These are phyloP conservation scores for Cyclotella sp. DNA, from an alignment of 108 stramenopile genomes.

Conservation along the genomic window DNA sequence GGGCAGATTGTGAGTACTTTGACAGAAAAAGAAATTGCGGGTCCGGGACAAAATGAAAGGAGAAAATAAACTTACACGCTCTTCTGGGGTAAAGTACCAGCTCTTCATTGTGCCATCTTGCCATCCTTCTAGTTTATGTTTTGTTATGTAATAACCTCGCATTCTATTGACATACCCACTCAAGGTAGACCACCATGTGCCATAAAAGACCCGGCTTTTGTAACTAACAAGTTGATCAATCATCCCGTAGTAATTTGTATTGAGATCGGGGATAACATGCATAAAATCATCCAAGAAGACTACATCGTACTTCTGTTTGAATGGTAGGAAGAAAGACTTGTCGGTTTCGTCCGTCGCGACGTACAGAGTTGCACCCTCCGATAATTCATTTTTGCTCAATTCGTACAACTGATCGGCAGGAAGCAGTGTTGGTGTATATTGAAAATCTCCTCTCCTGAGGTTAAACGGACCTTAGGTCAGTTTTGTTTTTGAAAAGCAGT, in stretches of 20 bases:
- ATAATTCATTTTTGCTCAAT: slow-evolving; percentile 52
- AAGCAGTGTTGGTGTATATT: slow-evolving; percentile 55
- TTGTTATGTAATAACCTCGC: slow-evolving; percentile 61
- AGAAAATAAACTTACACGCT: slow-evolving; percentile 10
- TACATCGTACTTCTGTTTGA: slow-evolving; percentile 49
- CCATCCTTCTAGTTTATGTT: slow-evolving; percentile 56
- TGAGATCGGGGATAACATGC: slow-evolving; percentile 67
- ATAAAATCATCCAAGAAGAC: slow-evolving; percentile 60
- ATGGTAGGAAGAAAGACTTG: slow-evolving; percentile 69
- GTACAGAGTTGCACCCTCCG: slow-evolving; percentile 60
- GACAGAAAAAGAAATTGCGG: neutral
- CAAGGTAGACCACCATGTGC: slow-evolving; percentile 61
- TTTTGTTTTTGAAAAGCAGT: neutral
- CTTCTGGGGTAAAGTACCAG: slow-evolving; percentile 55
- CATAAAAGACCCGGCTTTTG: slow-evolving; percentile 53
- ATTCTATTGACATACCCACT: slow-evolving; percentile 65
- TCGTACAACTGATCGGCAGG: slow-evolving; percentile 53
- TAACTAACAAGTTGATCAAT: slow-evolving; percentile 63
- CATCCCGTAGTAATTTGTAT: slow-evolving; percentile 78
- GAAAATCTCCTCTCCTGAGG: slow-evolving; percentile 69
- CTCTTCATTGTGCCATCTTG: slow-evolving; percentile 64
- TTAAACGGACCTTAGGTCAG: neutral
- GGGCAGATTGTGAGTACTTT: neutral
- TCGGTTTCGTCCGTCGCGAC: slow-evolving; percentile 61
- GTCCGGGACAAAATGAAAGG: neutral